A percentile compares a stretch with the other conserved stretches of the same genome.
phyloP scores from a whole-genome alignment of 306 rosid species.

The Clitoria ternatea region DNA sequence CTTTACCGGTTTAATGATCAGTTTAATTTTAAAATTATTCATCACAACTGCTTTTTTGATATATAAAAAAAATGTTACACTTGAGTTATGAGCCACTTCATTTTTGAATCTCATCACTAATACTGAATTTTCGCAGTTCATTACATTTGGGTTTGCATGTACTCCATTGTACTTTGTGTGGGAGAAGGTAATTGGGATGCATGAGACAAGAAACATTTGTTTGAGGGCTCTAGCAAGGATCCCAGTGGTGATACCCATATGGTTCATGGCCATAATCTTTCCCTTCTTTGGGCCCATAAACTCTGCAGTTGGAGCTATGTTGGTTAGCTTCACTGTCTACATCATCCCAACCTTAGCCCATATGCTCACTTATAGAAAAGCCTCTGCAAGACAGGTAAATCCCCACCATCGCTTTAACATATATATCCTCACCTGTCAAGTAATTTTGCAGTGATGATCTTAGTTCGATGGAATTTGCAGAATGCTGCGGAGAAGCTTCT shows the following conservation, averaged over 20 bases:
- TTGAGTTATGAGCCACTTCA: too few relatives aligned
- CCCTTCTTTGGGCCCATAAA: slow-evolving; percentile 98
- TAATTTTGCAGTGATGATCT: too few relatives aligned
- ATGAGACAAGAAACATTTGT: slow-evolving; percentile 80
- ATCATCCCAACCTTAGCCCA: slow-evolving; percentile 82
- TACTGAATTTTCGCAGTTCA: slow-evolving; percentile 54
- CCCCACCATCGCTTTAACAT: too few relatives aligned
- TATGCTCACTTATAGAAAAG: slow-evolving; percentile 82
- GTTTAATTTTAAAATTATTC: too few relatives aligned
- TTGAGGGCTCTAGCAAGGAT: slow-evolving; percentile 81
- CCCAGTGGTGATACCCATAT: slow-evolving; percentile 91
- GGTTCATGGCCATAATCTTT: slow-evolving; percentile 93
- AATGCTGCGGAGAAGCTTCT: slow-evolving; percentile 95
- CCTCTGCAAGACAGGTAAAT: slow-evolving; percentile 84
- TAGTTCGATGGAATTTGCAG: too few relatives aligned
- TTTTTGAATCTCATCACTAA: too few relatives aligned
- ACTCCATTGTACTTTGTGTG: slow-evolving; percentile 98
- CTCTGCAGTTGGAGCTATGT: slow-evolving; percentile 91
- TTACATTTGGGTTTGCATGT: slow-evolving; percentile 93
- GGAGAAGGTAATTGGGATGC: slow-evolving; percentile 99
- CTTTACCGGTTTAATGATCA: too few relatives aligned
- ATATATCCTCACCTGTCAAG: too few relatives aligned
- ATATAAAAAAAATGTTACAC: too few relatives aligned
- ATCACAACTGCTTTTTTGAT: too few relatives aligned
- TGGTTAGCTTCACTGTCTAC: slow-evolving; percentile 97